Evolutionary conservation across 139 green algal species (phyloP).

Genomic region (Chlorella sp.): DNA sequence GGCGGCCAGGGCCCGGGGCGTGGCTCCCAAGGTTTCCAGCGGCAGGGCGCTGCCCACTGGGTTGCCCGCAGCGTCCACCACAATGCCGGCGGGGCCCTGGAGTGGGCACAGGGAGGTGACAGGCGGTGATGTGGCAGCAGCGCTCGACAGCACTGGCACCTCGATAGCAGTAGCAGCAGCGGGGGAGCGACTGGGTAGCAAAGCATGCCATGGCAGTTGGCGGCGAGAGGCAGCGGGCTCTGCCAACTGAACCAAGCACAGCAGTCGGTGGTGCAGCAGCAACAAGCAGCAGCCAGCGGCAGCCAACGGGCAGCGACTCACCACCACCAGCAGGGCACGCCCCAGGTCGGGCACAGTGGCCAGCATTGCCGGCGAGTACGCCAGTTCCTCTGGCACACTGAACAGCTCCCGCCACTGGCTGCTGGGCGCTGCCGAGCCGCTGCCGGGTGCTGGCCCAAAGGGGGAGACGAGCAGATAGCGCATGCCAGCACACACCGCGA

Average conservation of each 20-base stretch:
- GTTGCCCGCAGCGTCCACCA: slow-evolving; percentile 40
- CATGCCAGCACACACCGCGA: slow-evolving; percentile 45
- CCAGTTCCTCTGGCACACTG: slow-evolving; percentile 41
- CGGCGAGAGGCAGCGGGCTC: background rate
- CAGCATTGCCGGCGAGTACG: slow-evolving; percentile 25
- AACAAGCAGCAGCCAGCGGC: background rate
- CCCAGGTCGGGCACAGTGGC: slow-evolving; percentile 2
- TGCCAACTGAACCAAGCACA: background rate
- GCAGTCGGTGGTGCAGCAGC: background rate
- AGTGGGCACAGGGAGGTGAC: background rate
- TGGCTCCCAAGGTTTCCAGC: slow-evolving; percentile 39
- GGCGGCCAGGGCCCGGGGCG: slow-evolving; percentile 41
- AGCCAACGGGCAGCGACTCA: no score
- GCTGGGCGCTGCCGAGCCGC: background rate
- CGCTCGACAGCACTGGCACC: no score
- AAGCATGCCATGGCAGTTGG: no score
- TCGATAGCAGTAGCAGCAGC: no score
- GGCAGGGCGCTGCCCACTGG: slow-evolving; percentile 42
- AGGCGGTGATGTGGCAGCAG: background rate
- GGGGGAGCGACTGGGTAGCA: no score
- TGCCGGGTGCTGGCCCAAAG: background rate
- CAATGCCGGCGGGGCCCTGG: slow-evolving; percentile 52
- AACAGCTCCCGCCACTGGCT: slow-evolving; percentile 42
- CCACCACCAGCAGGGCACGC: slow-evolving; percentile 20
- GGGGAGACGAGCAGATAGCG: slow-evolving; percentile 51